A percentile compares a stretch with the other conserved stretches of the same genome.
phyloP scores from a whole-genome alignment of 257 asterid genomes.

The Solanum medicagineum region DNA sequence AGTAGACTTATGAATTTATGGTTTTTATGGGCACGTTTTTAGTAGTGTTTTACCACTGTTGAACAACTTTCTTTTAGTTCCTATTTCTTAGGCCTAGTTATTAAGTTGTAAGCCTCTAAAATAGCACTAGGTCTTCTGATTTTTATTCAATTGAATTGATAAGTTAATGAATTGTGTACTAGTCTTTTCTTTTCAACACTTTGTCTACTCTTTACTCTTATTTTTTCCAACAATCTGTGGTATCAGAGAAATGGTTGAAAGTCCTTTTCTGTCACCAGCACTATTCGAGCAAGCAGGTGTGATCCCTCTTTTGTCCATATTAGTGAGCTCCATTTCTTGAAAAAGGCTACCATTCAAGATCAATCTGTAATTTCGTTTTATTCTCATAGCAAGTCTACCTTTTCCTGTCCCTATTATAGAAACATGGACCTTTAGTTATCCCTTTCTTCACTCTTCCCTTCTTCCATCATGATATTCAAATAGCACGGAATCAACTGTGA shows the following conservation, averaged over 20 bases:
- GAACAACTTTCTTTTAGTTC: too few relatives aligned
- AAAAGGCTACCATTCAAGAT: slow-evolving; percentile 73
- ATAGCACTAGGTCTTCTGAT: too few relatives aligned
- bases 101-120: too few relatives aligned
- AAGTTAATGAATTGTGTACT: too few relatives aligned
- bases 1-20: too few relatives aligned
- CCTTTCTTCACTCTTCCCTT: slow-evolving; percentile 97
- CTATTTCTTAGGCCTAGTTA: too few relatives aligned
- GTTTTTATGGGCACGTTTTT: too few relatives aligned
- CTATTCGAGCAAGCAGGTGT: slow-evolving; percentile 84
- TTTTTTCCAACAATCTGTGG: too few relatives aligned
- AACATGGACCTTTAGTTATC: slow-evolving; percentile 72
- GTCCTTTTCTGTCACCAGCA: slow-evolving; percentile 57
- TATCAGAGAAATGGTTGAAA: slow-evolving; percentile 70
- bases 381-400: slow-evolving; percentile 82
- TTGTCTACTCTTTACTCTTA: too few relatives aligned
- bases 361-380: slow-evolving; percentile 70
- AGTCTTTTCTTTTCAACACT: too few relatives aligned
- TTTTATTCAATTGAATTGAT: too few relatives aligned
- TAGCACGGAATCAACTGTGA: slow-evolving; percentile 59
- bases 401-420: slow-evolving; percentile 39
- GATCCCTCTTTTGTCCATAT: slow-evolving; percentile 18
- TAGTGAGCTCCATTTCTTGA: slow-evolving; percentile 80
- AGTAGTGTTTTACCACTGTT: too few relatives aligned
- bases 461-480: slow-evolving; percentile 56